phyloP scores from a whole-genome alignment of 108 stramenopile genomes.

The Conticribra guillardii region DNA sequence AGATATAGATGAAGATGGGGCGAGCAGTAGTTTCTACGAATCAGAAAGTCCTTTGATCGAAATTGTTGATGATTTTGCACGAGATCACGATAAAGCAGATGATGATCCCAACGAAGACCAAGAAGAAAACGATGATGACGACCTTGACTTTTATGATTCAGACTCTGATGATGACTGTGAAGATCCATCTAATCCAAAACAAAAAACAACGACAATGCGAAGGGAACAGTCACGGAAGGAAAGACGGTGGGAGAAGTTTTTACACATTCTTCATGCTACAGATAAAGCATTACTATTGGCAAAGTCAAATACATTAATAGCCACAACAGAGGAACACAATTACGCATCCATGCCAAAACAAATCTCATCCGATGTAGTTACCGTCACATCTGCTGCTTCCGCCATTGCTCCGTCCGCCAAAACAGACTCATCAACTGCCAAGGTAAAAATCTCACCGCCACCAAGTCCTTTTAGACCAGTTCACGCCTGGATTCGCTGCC shows the following conservation, averaged over 20 bases:
- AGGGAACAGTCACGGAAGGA: slow-evolving; percentile 15
- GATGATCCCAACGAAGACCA: background rate
- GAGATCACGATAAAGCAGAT: slow-evolving; percentile 16
- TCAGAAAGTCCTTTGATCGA: slow-evolving; percentile 37
- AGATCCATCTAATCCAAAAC: background rate
- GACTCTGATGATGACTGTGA: slow-evolving; percentile 4
- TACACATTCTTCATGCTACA: slow-evolving; percentile 29
- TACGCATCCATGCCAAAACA: too few species aligned
- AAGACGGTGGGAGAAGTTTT: slow-evolving; percentile 30
- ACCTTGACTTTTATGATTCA: slow-evolving; percentile 5
- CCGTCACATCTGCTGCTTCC: background rate
- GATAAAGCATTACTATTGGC: slow-evolving; percentile 7
- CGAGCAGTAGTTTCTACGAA: too few species aligned
- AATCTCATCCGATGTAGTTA: background rate
- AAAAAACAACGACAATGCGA: slow-evolving; percentile 1
- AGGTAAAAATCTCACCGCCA: background rate
- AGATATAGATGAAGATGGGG: too few species aligned
- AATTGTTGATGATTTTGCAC: slow-evolving; percentile 40
- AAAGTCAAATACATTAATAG: slow-evolving; percentile 2
- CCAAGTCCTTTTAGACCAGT: slow-evolving; percentile 26
- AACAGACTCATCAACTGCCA: background rate
- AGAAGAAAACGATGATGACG: background rate
- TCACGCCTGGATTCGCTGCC: slow-evolving; percentile 34
- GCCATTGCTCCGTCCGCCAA: background rate
- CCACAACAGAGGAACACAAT: background rate